phyloP scores from a whole-genome alignment of 176 grass and related monocot species.

The Stipa capillata region DNA sequence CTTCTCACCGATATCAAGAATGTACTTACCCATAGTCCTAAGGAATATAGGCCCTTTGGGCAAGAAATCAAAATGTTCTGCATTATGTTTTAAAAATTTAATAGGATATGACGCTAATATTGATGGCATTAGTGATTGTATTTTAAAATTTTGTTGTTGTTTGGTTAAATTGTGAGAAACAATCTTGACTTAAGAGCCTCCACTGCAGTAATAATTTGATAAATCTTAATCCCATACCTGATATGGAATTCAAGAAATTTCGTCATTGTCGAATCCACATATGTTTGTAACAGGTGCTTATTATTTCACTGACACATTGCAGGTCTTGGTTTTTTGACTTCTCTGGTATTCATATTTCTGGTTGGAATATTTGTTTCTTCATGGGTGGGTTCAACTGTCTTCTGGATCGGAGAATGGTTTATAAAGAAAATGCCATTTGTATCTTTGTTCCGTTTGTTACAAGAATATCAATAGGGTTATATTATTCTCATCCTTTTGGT shows the following conservation, averaged over 20 bases:
- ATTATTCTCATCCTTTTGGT: background rate
- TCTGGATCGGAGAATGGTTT: no score
- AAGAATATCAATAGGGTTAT: background rate
- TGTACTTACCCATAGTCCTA: background rate
- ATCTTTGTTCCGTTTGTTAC: background rate
- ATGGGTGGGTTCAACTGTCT: no score
- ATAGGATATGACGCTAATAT: no score
- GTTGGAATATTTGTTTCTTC: no score
- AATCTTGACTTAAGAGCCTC: background rate
- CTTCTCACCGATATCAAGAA: background rate
- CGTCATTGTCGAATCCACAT: background rate
- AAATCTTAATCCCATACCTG: background rate
- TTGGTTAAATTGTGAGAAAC: background rate
- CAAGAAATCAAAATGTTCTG: background rate
- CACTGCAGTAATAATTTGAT: no score
- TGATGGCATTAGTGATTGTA: no score
- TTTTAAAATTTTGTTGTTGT: background rate
- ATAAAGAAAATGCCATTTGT: slow-evolving; percentile 86
- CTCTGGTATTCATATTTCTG: no score
- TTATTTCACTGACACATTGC: slow-evolving; percentile 1
- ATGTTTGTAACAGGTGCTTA: background rate
- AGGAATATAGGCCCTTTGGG: background rate
- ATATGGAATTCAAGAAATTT: background rate
- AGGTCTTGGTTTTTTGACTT: slow-evolving; percentile 96
- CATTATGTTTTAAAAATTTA: background rate